Evolutionary conservation across 805 yeast genomes (phyloP).

Genomic region (Schwanniomyces sp.): DNA sequence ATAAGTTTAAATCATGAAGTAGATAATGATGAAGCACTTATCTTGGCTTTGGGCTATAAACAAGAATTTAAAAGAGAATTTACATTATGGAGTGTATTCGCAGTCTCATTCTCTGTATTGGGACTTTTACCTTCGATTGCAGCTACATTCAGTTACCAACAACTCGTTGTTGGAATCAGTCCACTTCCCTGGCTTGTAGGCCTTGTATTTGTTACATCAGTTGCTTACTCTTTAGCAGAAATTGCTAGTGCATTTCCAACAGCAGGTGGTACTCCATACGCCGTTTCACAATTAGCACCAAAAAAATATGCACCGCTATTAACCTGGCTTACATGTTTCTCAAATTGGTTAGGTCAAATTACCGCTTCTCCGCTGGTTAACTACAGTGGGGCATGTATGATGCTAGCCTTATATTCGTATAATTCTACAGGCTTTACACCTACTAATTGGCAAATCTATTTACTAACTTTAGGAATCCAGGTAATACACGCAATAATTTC

Average conservation of each 20-base stretch:
- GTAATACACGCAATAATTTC: slow-evolving; percentile 47
- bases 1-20: slow-evolving; percentile 49
- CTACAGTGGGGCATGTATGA: slow-evolving; percentile 56
- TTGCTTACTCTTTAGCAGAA: slow-evolving; percentile 65
- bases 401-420: slow-evolving; percentile 49
- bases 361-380: slow-evolving; percentile 65
- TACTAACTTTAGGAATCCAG: slow-evolving; percentile 53
- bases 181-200: slow-evolving; percentile 64
- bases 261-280: slow-evolving; percentile 68
- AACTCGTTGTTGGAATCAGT: slow-evolving; percentile 60
- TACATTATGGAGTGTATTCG: slow-evolving; percentile 55
- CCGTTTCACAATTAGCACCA: slow-evolving; percentile 63
- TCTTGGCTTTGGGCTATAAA: slow-evolving; percentile 59
- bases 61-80: slow-evolving; percentile 64
- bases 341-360: slow-evolving; percentile 64
- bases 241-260: slow-evolving; percentile 67
- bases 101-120: slow-evolving; percentile 63
- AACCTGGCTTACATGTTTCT: slow-evolving; percentile 65
- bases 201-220: slow-evolving; percentile 53
- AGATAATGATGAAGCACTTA: slow-evolving; percentile 51
- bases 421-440: slow-evolving; percentile 39
- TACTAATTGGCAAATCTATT: slow-evolving; percentile 50
- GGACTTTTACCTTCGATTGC: slow-evolving; percentile 67
- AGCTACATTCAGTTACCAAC: slow-evolving; percentile 57
- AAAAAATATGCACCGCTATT: slow-evolving; percentile 50